Evolutionary conservation across 2,329 filamentous ascomycete genomes (phyloP), one percentile per base, ranked within the genome.

Genomic region (Exophiala calicioides): DNA sequence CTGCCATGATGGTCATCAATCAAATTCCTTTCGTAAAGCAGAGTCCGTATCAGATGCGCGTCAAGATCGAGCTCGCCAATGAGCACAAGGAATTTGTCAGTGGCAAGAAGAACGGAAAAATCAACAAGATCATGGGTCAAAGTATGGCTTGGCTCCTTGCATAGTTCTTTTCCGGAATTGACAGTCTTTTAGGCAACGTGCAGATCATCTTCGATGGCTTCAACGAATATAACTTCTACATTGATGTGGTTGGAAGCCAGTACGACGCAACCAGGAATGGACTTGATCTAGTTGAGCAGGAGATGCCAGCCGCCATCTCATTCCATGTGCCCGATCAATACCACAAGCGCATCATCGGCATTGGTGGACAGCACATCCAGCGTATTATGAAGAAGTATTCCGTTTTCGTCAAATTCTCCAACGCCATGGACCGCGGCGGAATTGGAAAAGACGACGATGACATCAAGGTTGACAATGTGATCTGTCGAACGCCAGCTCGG

Each of bases 351-450:
- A 98, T 98, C 63, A 98, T 98, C 55, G 93, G 93, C 41, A 97
- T 98, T 61, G 93, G 93, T 52, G 93, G 93, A 7, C 91, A 97
- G 66, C 93, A 98, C 64, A 98, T 98, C 58, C 93, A 98, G 69
- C 88, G 91, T 44, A 97, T 98, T 73, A 98, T 98, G 93, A 97
- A 98, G 76, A 97, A 97, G 72, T 95, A 98, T 70, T 97, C 93
- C 0, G 93, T 98, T 58, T 98, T 98, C 61, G 93, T 98, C 73
- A 98, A 98, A 67, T 98, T 98, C 64, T 95, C 90, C 56, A 98
- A 98, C 61, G 93, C 93, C 12, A 97, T 97, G 90, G 93, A 98
- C 65, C 85, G 93, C 64, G 93, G 89, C 54, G 86, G 90, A 26
- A 86, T 94, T 68, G 88, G 90, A 56, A 90, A 94, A 58, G 90